Conservation (phyloP, 2,329 filamentous ascomycete genomes). For the Arthroderma sp. region DNA sequence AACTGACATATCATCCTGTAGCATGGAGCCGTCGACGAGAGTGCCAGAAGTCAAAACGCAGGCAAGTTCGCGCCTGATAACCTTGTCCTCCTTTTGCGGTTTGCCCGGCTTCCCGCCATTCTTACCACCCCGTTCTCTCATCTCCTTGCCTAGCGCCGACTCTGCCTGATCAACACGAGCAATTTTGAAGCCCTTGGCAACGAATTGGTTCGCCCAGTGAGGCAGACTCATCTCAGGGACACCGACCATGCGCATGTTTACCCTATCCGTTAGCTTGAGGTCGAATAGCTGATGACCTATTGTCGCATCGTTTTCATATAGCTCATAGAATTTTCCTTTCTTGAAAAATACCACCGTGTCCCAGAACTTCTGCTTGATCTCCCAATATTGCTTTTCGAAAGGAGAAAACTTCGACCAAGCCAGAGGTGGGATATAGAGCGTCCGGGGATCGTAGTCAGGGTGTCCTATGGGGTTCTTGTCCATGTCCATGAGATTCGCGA, state of each 20-base stretch:
- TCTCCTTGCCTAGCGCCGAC: conserved; percentile 88
- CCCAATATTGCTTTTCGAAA: conserved; percentile 98
- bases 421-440: conserved; percentile 72
- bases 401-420: conserved; percentile 76
- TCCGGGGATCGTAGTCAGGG: conserved; percentile 81
- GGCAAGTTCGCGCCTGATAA: conserved; percentile 80
- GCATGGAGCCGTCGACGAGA: conserved; percentile 87
- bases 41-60: conserved; percentile 87
- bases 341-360: conserved; percentile 99
- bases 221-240: conserved; percentile 93
- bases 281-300: conserved; percentile 95
- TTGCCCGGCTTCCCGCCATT: conserved; percentile 34
- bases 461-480: conserved; percentile 66
- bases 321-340: conserved; percentile 97
- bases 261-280: conserved; percentile 89
- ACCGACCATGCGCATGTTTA: conserved; percentile 99
- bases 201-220: conserved; percentile 95
- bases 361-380: conserved; percentile 96
- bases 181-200: conserved; percentile 95
- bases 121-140: conserved; percentile 70
- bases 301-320: conserved; percentile 95
- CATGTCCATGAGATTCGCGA: conserved; percentile 72
- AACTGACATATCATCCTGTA: conserved; percentile 94
- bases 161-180: conserved; percentile 94
- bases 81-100: conserved; percentile 67